phyloP scores from a whole-genome alignment of 2,329 filamentous ascomycete genomes.

The Pseudogymnoascus sp. region DNA sequence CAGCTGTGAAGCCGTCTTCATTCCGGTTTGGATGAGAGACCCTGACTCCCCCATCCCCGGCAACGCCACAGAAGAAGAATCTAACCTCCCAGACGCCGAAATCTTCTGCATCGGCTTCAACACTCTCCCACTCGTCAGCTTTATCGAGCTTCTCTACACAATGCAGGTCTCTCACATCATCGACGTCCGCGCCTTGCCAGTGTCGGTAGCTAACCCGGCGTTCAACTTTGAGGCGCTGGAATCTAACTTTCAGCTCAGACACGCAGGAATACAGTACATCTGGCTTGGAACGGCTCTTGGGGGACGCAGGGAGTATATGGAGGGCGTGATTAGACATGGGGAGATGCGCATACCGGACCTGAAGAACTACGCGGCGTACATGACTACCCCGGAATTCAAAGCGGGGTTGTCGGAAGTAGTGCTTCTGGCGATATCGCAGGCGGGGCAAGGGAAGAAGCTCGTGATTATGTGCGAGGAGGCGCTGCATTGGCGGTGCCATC shows the following conservation, averaged over 20 bases:
- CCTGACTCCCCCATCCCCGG: neutral
- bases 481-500: neutral
- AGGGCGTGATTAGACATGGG: neutral
- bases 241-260: neutral
- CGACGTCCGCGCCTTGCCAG: neutral
- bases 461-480: neutral
- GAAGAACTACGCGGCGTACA: neutral
- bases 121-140: neutral
- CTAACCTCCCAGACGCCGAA: neutral
- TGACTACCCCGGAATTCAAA: neutral
- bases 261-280: neutral
- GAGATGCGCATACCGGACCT: neutral
- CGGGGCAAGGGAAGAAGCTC: neutral
- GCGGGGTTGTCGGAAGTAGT: neutral
- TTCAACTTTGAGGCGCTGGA: neutral
- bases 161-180: neutral
- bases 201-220: neutral
- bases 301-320: neutral
- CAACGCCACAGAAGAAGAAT: neutral
- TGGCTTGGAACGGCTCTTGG: neutral
- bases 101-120: neutral
- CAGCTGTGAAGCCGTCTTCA: neutral
- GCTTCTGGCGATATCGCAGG: neutral
- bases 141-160: neutral
- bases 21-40: neutral